Evolutionary conservation across 495 filamentous ascomycete species (phyloP), one percentile per base, ranked within the genome.

Genomic region (Amniculicola lignicola): DNA sequence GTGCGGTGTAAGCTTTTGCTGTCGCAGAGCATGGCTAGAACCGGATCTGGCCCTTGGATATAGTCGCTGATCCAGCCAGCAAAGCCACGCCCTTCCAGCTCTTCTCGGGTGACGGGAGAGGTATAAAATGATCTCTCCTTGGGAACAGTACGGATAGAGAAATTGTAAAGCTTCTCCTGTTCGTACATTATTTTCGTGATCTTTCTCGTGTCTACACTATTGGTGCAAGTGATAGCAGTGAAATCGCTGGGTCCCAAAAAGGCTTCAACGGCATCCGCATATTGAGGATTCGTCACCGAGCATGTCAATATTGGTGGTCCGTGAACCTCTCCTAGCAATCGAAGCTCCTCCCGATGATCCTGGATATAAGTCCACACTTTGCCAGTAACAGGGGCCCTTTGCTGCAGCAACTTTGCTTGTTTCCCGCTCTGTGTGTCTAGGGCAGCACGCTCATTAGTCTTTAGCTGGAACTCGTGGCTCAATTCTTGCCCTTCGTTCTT

Each of bases 251-350:
- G 56, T n/a, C 75, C 69, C 7, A 99, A 65, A 16, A 87, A 64
- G 2, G 80, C 77, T 69, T 99, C 93, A 10, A 99, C 72, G 7
- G 81, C 78, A 65, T 89, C 76, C 19, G 84, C 83, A 64, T 85
- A 91, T 47, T 72, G 79, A 14, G 79, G 79, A 64, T 96, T 82
- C 50, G 86, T 91, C 29, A 96, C 69, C 0, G 87, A 87, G 68
- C 92, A 96, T 19, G 77, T 82, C 12, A 99, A 72, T 51, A 92
- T 77, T 0, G 93, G 83, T 15, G 93, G 93, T 0, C 89, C 90
- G 68, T 89, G 91, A 19, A 97, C 85, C 57, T 86, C 78, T 48
- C 86, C 81, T 66, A 91, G 35, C 21, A 60, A 28, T 6, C 21
- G 80, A 52, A 97, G 96, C 22, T 77, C 67, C 59, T 79, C 68